Base-by-base conservation (phyloP, 148 eudicot genomes). In the Rhododendron kiyosumense region DNA sequence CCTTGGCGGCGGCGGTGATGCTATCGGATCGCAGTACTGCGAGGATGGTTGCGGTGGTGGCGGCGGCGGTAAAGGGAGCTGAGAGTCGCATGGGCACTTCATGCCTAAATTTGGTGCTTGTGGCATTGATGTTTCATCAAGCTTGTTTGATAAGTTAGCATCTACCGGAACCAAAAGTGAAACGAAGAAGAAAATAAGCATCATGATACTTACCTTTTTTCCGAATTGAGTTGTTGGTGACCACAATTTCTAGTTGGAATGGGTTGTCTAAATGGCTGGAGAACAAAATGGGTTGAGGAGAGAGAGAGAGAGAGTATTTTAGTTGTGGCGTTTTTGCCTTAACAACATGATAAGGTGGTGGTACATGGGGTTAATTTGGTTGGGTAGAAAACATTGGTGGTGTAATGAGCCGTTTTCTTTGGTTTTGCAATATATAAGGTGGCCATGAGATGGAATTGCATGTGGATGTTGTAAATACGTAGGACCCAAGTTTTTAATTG, bases 21-120 rank as follows among this genome's bases (percentile, higher is more conserved):
- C 4, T 26, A 12, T 30, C 2, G 94, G 93, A 7, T 92, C 83
- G 28, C 83, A 67, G n/a, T 81, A 52, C 36, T 61, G 51, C 49
- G 83, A 43, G 3, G 81, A 28, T 1, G 79, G 78, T 18, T 85
- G 87, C 2, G 89, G 90, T 0, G 85, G 81, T 7, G 84, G 79
- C 1, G 87, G 88, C 9, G 92, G 89, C 5, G 93, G 82, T 1
- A 92, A 89, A 3, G 89, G 90, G 7, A 28, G 67, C 34, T 76
- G 84, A n/a, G 48, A 87, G 80, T 59, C 83, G 85, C 83, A 91
- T 54, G 54, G 92, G 87, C 96, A 94, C 61, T 93, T 93, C 17
- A 91, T 85, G 80, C 88, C 90, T 12, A 88, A 79, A 69, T 89
- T 88, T 43, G 87, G 90, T 43, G 90, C 48, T 30, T 48, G 43